Conservation (phyloP, 768 basidiomycete species). For the Dacryopinax primogenitus region DNA sequence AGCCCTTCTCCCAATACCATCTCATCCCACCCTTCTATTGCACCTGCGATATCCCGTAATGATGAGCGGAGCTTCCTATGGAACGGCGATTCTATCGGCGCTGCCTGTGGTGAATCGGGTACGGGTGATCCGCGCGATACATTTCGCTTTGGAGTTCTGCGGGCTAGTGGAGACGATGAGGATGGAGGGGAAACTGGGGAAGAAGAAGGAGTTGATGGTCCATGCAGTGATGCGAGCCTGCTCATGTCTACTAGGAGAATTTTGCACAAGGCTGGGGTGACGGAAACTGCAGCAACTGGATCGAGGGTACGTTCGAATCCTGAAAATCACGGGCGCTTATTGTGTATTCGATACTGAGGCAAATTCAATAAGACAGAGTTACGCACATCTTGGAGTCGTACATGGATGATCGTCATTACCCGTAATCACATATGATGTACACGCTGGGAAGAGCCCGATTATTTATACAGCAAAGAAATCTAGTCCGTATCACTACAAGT, state of each 20-base stretch:
- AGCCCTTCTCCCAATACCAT: constrained; percentile 67
- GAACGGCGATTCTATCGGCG: constrained; percentile 50
- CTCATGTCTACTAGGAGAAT: background rate
- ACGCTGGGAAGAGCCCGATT: background rate
- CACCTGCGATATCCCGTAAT: constrained; percentile 51
- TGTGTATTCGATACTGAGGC: no score
- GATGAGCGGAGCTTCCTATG: constrained; percentile 63
- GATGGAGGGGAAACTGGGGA: constrained; percentile 20
- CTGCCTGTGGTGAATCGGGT: background rate
- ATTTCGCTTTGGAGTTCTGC: constrained; percentile 15
- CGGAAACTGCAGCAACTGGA: background rate
- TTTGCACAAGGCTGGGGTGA: background rate
- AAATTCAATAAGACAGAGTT: no score
- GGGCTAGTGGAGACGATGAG: constrained; percentile 30
- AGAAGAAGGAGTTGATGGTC: background rate
- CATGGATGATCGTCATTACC: background rate
- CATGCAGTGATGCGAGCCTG: background rate
- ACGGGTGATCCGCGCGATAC: background rate
- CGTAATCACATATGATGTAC: background rate
- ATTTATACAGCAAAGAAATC: background rate
- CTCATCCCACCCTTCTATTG: constrained; percentile 69
- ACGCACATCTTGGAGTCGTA: no score
- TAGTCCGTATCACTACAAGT: background rate
- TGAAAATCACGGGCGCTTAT: no score
- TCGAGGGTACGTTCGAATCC: no score